Evolutionary conservation across 1,139 yeast genomes (phyloP).

Genomic region (Wickerhamomyces sp.): DNA sequence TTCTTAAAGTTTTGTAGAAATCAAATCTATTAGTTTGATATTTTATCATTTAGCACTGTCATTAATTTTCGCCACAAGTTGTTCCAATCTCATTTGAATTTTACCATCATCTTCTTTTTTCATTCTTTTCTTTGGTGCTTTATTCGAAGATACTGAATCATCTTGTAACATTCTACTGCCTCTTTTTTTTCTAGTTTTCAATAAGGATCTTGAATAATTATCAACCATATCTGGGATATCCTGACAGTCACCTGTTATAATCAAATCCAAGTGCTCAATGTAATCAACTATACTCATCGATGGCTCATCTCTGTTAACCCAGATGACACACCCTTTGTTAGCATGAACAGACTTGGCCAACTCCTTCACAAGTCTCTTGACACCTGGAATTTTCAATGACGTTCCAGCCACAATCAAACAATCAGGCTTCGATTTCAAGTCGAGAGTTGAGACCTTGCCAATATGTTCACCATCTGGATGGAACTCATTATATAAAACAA

Average conservation of each 20-base stretch:
- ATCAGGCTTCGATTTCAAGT: constrained; percentile 64
- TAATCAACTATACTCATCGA: constrained; percentile 42
- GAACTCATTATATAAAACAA: constrained; percentile 79
- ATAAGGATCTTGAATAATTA: constrained; percentile 24
- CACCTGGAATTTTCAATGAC: constrained; percentile 82
- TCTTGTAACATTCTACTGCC: constrained; percentile 1
- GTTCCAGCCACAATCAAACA: constrained; percentile 82
- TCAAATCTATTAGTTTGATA: no score
- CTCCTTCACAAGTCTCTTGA: constrained; percentile 65
- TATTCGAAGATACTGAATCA: neutral
- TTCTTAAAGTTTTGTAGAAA: no score
- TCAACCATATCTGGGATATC: constrained; percentile 33
- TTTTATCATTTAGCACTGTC: neutral
- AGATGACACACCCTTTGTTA: constrained; percentile 49
- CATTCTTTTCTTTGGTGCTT: neutral
- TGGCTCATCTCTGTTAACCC: constrained; percentile 53
- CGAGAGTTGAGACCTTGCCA: constrained; percentile 66
- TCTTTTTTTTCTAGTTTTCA: constrained; percentile 6
- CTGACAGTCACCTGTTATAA: constrained; percentile 60
- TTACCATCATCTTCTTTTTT: constrained; percentile 6
- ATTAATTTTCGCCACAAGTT: constrained; percentile 17
- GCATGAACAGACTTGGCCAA: constrained; percentile 63
- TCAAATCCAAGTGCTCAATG: constrained; percentile 47
- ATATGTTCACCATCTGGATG: constrained; percentile 86
- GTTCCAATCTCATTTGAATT: constrained; percentile 22